Evolutionary conservation across 2,329 filamentous ascomycete genomes (phyloP), one percentile per base, ranked within the genome.

Genomic region (Meredithiella fracta): DNA sequence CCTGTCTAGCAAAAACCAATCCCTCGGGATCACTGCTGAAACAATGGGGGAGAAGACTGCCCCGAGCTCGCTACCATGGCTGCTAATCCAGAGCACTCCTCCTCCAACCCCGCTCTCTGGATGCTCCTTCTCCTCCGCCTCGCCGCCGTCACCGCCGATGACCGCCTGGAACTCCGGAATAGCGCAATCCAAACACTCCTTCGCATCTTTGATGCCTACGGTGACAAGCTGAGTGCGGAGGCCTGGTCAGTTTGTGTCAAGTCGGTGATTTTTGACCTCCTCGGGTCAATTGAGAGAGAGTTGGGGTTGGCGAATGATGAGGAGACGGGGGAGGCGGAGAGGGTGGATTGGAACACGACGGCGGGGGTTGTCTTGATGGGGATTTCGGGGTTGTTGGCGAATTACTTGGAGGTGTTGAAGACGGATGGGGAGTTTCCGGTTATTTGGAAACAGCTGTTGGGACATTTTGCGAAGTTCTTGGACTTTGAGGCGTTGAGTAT

Each of bases 141-240:
- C 1, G 85, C 85, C 0, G 76, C 78, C 0, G 80, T 90, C 6
- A 84, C 86, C 1, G 78, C 77, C 1, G 84, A 90, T 63, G 76
- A 80, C 38, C 76, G 85, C 50, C 71, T 85, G 2, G 88, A 94
- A 64, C 73, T 92, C 47, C 77, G 87, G 47, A 91, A 91, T 62
- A 89, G 86, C 59, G 88, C 90, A 1, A 86, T 96, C 22, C 91
- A 96, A 66, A 96, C 91, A 0, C 72, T 97, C 2, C 76, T 96
- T 56, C 80, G 89, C 49, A 95, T 97, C 20, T 89, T 97, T 60
- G 89, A 95, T 65, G 89, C 87, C 1, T 94, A 94, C 60, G 88
- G 88, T 9, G 85, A 90, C 61, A 83, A 85, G 54, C 73, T 96
- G 3, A 82, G 78, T 42, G 75, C 86, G 0, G 79, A 85, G 63